phyloP scores from a whole-genome alignment of 805 yeast genomes.

The Candida caryicola region DNA sequence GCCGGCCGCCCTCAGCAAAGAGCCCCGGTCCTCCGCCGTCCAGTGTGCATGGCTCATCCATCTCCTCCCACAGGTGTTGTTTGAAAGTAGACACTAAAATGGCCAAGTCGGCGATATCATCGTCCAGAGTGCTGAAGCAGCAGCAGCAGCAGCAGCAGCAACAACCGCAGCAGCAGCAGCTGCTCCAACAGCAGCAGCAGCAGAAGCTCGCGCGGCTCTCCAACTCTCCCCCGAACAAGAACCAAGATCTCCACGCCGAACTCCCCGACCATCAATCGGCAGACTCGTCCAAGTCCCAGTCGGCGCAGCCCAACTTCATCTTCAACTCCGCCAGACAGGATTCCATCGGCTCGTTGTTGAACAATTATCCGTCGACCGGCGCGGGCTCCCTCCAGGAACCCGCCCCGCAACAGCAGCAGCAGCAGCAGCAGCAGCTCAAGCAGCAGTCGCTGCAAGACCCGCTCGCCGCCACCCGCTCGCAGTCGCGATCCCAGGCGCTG shows the following conservation, averaged over 20 bases:
- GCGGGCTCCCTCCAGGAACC: neutral
- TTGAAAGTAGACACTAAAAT: neutral
- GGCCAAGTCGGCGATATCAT: slow-evolving; percentile 5
- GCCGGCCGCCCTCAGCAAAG: too few species aligned
- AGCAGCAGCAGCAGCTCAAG: neutral
- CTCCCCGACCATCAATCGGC: neutral
- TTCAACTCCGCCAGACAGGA: slow-evolving; percentile 30
- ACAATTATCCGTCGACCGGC: slow-evolving; percentile 15
- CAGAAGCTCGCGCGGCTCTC: neutral
- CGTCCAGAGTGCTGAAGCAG: slow-evolving; percentile 3
- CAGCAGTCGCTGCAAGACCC: neutral
- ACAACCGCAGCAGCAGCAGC: neutral
- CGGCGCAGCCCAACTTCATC: slow-evolving; percentile 17
- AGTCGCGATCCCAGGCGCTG: neutral
- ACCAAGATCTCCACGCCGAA: neutral
- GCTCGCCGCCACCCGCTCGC: neutral
- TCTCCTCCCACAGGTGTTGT: neutral
- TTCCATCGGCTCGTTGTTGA: slow-evolving; percentile 25
- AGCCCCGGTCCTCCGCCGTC: too few species aligned
- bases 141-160: neutral
- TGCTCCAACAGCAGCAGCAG: neutral
- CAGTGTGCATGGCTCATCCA: neutral
- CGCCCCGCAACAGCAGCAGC: neutral
- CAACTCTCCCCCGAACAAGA: neutral
- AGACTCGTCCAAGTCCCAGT: slow-evolving; percentile 2